Evolutionary conservation across 805 yeast genomes (phyloP).

Genomic region (Metschnikowia drakensbergensis): DNA sequence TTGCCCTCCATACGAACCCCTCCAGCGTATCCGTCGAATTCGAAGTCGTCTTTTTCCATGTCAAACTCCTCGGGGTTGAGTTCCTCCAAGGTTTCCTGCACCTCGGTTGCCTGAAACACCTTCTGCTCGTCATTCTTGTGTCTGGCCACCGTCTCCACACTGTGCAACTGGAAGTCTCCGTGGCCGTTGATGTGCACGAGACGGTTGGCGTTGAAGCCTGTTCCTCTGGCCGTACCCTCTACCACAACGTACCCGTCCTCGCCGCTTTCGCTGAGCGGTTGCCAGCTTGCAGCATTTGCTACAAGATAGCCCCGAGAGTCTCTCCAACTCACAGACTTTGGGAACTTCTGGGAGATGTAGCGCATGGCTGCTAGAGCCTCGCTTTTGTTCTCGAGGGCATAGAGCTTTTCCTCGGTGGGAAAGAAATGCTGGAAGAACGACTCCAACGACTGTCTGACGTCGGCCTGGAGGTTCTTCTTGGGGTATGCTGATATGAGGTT

Average conservation of each 20-base stretch:
- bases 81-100: slow-evolving; percentile 58
- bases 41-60: slow-evolving; percentile 34
- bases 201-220: slow-evolving; percentile 73
- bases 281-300: slow-evolving; percentile 58
- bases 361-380: slow-evolving; percentile 77
- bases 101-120: slow-evolving; percentile 28
- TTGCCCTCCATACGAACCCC: slow-evolving; percentile 60
- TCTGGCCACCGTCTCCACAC: slow-evolving; percentile 50
- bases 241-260: slow-evolving; percentile 48
- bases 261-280: slow-evolving; percentile 13
- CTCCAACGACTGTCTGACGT: slow-evolving; percentile 43
- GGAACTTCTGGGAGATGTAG: slow-evolving; percentile 77
- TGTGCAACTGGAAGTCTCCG: slow-evolving; percentile 81
- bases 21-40: slow-evolving; percentile 21
- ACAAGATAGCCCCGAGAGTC: slow-evolving; percentile 86
- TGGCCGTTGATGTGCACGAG: slow-evolving; percentile 81
- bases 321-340: slow-evolving; percentile 85
- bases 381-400: slow-evolving; percentile 58
- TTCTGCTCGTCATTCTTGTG: slow-evolving; percentile 23
- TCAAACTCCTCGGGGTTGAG: slow-evolving; percentile 53
- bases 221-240: slow-evolving; percentile 84
- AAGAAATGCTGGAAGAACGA: slow-evolving; percentile 42
- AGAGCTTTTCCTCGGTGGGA: slow-evolving; percentile 73
- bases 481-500: slow-evolving; percentile 65
- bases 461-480: slow-evolving; percentile 72